phyloP scores from a whole-genome alignment of 2,329 filamentous ascomycete species.

The Penicillium psychrosexuale region DNA sequence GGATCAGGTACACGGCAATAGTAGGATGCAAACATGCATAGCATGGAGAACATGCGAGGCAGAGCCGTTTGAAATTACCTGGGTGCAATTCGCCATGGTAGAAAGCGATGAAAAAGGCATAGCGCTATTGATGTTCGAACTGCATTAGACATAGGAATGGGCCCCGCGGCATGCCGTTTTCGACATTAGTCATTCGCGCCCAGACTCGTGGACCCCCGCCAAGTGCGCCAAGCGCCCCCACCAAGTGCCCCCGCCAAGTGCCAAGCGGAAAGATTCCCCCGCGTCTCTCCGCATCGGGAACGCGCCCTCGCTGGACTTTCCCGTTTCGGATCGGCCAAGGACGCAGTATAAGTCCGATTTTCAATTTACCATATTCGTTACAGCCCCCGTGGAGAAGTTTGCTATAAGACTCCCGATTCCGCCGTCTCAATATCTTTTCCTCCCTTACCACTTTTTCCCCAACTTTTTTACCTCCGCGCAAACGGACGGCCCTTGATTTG shows the following conservation, averaged over 20 bases:
- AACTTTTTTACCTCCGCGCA: not conserved
- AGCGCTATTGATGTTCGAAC: not conserved
- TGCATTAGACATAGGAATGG: not conserved
- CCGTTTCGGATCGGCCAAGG: constrained; percentile 1
- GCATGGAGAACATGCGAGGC: too few relatives aligned
- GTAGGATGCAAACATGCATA: too few relatives aligned
- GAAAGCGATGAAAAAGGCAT: not conserved
- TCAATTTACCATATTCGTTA: not conserved
- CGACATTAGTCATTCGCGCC: not conserved
- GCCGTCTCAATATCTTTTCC: not conserved
- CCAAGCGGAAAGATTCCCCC: not conserved
- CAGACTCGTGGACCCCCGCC: not conserved
- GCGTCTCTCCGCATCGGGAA: constrained; percentile 5
- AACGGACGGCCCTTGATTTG: constrained; percentile 5
- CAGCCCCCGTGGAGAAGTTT: constrained; percentile 1
- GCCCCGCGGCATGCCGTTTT: not conserved
- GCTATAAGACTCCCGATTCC: constrained; percentile 6
- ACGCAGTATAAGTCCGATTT: not conserved
- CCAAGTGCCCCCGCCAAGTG: not conserved
- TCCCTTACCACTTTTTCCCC: not conserved
- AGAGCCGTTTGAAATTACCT: not conserved
- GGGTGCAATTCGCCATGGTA: not conserved
- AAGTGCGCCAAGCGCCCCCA: not conserved
- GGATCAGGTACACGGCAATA: not conserved
- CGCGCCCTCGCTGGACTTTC: constrained; percentile 11